A percentile compares a stretch with the other conserved stretches of the same genome.
Conservation (phyloP, 164 flowering plant genomes). For the Liriodendron chinense region DNA sequence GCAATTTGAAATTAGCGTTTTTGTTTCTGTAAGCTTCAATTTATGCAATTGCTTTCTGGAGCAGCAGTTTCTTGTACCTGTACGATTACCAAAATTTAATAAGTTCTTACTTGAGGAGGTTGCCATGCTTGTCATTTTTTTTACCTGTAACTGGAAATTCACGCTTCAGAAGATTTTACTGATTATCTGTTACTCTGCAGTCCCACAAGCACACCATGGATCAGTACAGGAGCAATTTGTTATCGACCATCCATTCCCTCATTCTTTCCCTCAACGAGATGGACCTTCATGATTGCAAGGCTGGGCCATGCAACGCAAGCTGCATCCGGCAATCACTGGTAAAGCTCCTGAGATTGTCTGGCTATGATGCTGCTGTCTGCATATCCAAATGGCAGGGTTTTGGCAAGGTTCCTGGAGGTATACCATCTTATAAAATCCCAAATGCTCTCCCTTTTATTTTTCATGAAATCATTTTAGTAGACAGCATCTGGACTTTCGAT, state of each 20-base stretch:
- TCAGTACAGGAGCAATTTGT: slow-evolving; percentile 55
- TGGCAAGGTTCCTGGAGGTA: slow-evolving; percentile 96
- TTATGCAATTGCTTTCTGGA: background rate
- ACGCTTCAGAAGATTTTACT: background rate
- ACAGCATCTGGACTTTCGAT: background rate
- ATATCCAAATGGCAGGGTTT: slow-evolving; percentile 64
- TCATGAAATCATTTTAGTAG: background rate
- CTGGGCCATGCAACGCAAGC: slow-evolving; percentile 63
- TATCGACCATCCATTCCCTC: slow-evolving; percentile 53
- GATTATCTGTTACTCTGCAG: slow-evolving; percentile 36
- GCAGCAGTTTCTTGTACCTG: background rate
- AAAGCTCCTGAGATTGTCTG: slow-evolving; percentile 69
- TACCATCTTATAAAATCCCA: background rate
- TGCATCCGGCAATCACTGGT: slow-evolving; percentile 70
- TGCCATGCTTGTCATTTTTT: background rate
- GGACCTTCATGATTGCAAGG: slow-evolving; percentile 48
- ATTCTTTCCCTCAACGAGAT: slow-evolving; percentile 51
- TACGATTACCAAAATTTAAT: background rate
- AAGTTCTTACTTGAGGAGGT: background rate
- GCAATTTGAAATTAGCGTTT: background rate
- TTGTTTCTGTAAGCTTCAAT: background rate
- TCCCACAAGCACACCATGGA: slow-evolving; percentile 48
- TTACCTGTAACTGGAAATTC: background rate
- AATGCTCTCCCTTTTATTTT: background rate
- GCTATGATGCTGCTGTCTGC: slow-evolving; percentile 89